Evolutionary conservation across 1,284 basidiomycete genomes (phyloP).

Genomic region (Leucoagaricus sp.): DNA sequence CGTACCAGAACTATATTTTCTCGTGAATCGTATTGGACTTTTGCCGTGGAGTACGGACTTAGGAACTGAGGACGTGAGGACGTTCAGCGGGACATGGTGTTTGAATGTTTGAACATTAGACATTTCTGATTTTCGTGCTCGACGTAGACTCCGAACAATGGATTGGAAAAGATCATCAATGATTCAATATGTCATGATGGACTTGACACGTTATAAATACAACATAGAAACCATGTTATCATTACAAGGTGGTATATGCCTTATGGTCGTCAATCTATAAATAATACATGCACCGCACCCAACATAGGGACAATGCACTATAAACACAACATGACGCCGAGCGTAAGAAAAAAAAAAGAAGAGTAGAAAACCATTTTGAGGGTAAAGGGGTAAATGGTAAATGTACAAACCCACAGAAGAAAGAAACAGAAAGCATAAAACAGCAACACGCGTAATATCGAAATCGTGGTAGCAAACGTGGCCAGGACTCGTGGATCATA

Average conservation of each 20-base stretch:
- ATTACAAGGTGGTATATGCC: conserved; percentile 1
- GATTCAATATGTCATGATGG: conserved; percentile 6
- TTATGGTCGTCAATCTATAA: conserved; percentile 1
- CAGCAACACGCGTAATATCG: background rate
- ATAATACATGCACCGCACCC: conserved; percentile 1
- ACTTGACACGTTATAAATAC: background rate
- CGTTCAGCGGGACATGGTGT: too few relatives aligned
- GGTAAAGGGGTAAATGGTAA: background rate
- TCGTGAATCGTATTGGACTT: too few relatives aligned
- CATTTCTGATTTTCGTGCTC: background rate
- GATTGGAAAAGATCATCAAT: conserved; percentile 1
- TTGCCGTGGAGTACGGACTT: background rate
- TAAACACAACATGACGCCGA: conserved; percentile 1
- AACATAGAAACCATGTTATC: conserved; percentile 7
- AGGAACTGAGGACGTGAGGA: too few relatives aligned
- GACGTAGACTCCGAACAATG: background rate
- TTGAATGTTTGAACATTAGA: background rate
- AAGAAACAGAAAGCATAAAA: background rate
- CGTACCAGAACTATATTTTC: too few relatives aligned
- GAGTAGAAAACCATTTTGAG: background rate
- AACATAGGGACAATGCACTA: background rate
- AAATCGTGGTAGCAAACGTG: background rate
- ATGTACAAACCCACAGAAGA: background rate
- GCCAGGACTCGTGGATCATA: background rate
- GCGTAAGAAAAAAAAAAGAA: background rate